Evolutionary conservation across 495 filamentous ascomycete genomes (phyloP).

Genomic region (Terfezia boudieri): DNA sequence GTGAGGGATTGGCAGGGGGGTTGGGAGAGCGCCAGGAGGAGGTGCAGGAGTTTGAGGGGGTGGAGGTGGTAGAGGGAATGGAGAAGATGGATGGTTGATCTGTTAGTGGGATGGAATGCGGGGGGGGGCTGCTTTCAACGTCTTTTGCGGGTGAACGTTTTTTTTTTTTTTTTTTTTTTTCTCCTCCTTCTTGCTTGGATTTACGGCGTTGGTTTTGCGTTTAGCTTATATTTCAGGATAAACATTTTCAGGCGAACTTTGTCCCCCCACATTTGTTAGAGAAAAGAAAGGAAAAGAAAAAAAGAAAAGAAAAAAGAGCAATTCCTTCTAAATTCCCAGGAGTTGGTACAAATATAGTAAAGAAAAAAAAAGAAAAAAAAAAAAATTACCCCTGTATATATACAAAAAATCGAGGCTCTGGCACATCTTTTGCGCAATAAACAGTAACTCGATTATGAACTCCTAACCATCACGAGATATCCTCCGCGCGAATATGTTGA

Average conservation of each 20-base stretch:
- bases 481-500: background rate
- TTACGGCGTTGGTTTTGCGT: too few relatives aligned
- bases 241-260: too few relatives aligned
- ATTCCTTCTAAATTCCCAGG: too few relatives aligned
- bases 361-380: too few relatives aligned
- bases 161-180: background rate
- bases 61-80: slow-evolving; percentile 44
- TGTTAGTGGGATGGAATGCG: background rate
- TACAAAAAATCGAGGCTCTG: too few relatives aligned
- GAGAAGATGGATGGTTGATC: background rate
- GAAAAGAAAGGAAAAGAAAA: too few relatives aligned
- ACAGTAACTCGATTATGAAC: background rate
- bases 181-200: background rate
- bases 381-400: too few relatives aligned
- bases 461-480: background rate
- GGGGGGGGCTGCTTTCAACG: background rate
- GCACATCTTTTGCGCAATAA: background rate
- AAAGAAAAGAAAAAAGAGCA: too few relatives aligned
- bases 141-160: background rate
- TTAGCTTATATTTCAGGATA: too few relatives aligned
- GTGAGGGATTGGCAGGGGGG: slow-evolving; percentile 10
- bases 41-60: slow-evolving; percentile 58
- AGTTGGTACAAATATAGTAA: too few relatives aligned
- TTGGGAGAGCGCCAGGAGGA: slow-evolving; percentile 46
- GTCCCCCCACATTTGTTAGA: too few relatives aligned